Evolutionary conservation across 1,139 yeast species (phyloP).

Genomic region (Taphrina communis): DNA sequence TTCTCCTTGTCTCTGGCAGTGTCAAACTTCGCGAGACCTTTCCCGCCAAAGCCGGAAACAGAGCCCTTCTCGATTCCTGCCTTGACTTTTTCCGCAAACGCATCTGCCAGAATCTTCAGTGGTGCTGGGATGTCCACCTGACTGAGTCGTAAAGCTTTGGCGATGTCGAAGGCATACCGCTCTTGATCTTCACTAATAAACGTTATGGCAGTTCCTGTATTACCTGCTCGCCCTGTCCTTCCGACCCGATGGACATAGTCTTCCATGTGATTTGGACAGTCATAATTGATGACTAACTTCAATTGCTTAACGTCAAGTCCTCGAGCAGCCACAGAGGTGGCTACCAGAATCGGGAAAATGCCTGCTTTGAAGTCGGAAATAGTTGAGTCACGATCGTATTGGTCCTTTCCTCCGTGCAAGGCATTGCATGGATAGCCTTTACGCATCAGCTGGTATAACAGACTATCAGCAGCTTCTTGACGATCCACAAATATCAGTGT

Average conservation of each 20-base stretch:
- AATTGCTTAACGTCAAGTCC: slow-evolving; percentile 90
- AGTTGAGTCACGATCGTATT: slow-evolving; percentile 78
- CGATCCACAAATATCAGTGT: slow-evolving; percentile 83
- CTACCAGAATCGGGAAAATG: slow-evolving; percentile 64
- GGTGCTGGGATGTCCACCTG: slow-evolving; percentile 62
- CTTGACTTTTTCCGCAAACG: slow-evolving; percentile 67
- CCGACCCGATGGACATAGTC: slow-evolving; percentile 98
- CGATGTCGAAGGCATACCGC: slow-evolving; percentile 68
- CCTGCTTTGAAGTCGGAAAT: slow-evolving; percentile 74
- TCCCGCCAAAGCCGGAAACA: slow-evolving; percentile 87
- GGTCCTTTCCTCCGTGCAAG: slow-evolving; percentile 93
- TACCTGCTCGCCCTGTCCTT: slow-evolving; percentile 93
- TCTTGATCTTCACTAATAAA: slow-evolving; percentile 71
- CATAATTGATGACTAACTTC: slow-evolving; percentile 79
- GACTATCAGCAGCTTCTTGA: slow-evolving; percentile 77
- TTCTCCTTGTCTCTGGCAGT: slow-evolving; percentile 66
- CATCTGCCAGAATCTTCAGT: slow-evolving; percentile 61
- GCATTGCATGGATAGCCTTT: slow-evolving; percentile 67
- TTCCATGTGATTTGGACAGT: slow-evolving; percentile 90
- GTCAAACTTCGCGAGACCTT: slow-evolving; percentile 83
- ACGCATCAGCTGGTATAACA: slow-evolving; percentile 63
- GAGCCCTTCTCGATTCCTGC: slow-evolving; percentile 68
- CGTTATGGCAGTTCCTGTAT: slow-evolving; percentile 76
- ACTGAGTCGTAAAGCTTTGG: slow-evolving; percentile 68
- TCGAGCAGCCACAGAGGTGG: slow-evolving; percentile 93